A percentile compares a stretch with the other conserved stretches of the same genome.
Conservation (phyloP, 306 rosid species). For the Astragalus membranaceus region DNA sequence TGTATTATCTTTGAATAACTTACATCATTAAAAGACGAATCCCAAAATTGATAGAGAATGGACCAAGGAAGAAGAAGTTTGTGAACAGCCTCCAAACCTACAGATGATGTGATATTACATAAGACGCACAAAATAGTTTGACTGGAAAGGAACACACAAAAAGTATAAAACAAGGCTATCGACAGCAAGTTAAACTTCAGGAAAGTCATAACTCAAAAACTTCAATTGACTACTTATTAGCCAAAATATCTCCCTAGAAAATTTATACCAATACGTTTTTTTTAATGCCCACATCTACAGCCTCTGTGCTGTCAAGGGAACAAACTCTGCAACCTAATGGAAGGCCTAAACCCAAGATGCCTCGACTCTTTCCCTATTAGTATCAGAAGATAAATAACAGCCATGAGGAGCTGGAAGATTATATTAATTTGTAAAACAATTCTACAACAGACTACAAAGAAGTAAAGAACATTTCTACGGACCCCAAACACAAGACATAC, state of each 20-base stretch:
- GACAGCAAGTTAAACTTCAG: not conserved
- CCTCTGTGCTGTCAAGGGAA: not conserved
- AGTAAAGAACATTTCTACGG: not conserved
- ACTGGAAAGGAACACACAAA: not conserved
- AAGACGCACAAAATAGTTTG: not conserved
- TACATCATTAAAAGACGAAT: conserved; percentile 92
- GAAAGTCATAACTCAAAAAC: not conserved
- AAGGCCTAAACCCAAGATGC: not conserved
- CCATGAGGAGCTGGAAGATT: not conserved
- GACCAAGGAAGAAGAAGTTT: conserved; percentile 83
- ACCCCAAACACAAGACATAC: not conserved
- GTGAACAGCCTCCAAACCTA: conserved; percentile 94
- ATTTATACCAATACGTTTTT: not conserved
- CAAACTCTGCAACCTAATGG: not conserved
- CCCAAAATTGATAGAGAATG: conserved; percentile 80
- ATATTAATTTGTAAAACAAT: not conserved
- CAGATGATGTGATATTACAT: conserved; percentile 24
- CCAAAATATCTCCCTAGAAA: not conserved
- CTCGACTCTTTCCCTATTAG: not conserved
- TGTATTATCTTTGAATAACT: conserved; percentile 26
- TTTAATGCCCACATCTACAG: not conserved
- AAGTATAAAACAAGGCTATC: not conserved
- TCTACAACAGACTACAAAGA: not conserved
- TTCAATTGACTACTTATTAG: not conserved
- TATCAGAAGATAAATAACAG: not conserved